Evolutionary conservation across 78 protist genomes (phyloP), one percentile per base, ranked within the genome.

Genomic region (Monocercomonoides exilis): DNA sequence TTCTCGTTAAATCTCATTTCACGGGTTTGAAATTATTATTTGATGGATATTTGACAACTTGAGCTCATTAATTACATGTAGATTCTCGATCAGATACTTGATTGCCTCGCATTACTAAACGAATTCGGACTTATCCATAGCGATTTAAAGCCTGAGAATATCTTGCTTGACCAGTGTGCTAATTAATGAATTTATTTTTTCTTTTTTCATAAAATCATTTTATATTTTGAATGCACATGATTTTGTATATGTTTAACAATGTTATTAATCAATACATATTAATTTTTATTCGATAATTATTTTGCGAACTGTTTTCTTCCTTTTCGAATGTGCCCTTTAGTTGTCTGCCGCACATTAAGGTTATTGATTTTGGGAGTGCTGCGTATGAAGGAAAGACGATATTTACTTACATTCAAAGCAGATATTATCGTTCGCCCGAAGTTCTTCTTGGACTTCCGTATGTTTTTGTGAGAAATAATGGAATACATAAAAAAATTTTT

Each of bases 121-220:
- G 82, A 79, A 33, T 4, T 79, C 11, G 6, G 43, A 4, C 43
- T 79, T 33, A 79, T 89, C 44, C 91, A 89, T 3, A 63, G 84
- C 43, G 91, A 89, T 77, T 44, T 89, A 29, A 89, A 89, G 77
- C 91, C 91, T 3, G 91, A 89, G 54, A 89, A 89, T 85, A 44
- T 89, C 3, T 42, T 89, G 0, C 45, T 89, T 21, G 82, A 6
- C 36, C 82, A 79, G 82, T 79, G 45, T 21, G 70, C n/a, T n/a
- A n/a, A n/a, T n/a, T n/a, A n/a, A n/a, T n/a, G n/a, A n/a, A n/a
- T 6, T 79, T 6, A 33, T 21, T 79, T 41, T 21, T 21, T 79
- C 82, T 41, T 79, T 21, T 29, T 6, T 41, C 70, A 54, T 54
- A 54, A 29, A 29, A 29, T 21, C 11, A 29, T 54, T 54, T 54